Evolutionary conservation across 352 stramenopile species (phyloP), one percentile per base, ranked within the genome.

Genomic region (Phytophthora foliorum): DNA sequence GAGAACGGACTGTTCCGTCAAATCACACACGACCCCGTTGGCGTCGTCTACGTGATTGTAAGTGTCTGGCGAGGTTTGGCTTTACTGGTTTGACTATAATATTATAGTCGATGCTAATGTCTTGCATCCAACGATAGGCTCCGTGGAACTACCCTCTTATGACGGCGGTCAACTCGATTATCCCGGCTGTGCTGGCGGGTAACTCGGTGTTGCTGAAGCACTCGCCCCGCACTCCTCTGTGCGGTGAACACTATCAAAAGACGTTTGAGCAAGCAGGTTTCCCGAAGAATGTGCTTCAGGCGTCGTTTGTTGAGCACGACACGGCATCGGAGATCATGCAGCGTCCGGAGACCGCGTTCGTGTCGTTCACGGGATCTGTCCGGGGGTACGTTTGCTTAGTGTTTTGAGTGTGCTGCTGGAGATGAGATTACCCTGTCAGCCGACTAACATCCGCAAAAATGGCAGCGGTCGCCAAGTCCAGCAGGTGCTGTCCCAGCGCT

Each of bases 81-180:
- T 17, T 24, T 51, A 17, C 14, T 55, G 13, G 5, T 57, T 54
- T 71, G 22, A 34, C 29, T 21, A 59, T 34, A 13, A 2, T 34
- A 59, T 34, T 34, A 2, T 34, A 34, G 41, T 61, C n/a, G 55
- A 49, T 29, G 39, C 13, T 76, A 51, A 69, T 27, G 4, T 25
- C 8, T 38, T 32, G 9, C 4, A 17, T 14, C 46, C 25, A 31
- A 63, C 19, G 19, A 55, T 51, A 90, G 74, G 85, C 86, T 41
- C 85, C 89, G 6, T 96, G 86, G 85, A 96, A 96, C 77, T 96
- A 94, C 68, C 87, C 88, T 42, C 70, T 95, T 36, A 91, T 96
- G 80, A 96, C 88, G n/a, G 84, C 84, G 10, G 86, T 94, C 56
- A 96, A 96, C 67, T 90, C 81, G 21, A 87, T 95, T 59, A 90